Evolutionary conservation across 2,329 filamentous ascomycete species (phyloP).

Genomic region (Bipolaris zeicola): DNA sequence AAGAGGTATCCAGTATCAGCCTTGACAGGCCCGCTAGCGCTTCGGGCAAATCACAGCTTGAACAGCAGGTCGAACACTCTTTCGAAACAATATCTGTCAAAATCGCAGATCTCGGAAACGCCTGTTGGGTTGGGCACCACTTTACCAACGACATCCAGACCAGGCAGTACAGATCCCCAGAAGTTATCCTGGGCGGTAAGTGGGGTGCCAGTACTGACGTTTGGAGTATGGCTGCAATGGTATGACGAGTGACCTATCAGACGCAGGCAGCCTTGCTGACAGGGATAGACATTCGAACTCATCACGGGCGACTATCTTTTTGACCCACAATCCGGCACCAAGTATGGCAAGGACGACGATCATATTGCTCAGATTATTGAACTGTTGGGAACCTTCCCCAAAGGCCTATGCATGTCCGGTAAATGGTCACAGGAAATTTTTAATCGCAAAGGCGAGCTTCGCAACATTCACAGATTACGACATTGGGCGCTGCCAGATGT

Average conservation of each 20-base stretch:
- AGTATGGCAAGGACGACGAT: conserved; percentile 99
- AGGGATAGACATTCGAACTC: conserved; percentile 84
- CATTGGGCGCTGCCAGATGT: conserved; percentile 97
- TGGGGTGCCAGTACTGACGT: conserved; percentile 99
- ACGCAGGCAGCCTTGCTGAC: conserved; percentile 15
- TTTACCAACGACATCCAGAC: conserved; percentile 99
- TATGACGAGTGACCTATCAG: conserved; percentile 53
- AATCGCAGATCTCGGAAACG: conserved; percentile 97
- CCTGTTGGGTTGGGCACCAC: conserved; percentile 98
- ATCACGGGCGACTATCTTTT: conserved; percentile 99
- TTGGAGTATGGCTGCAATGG: conserved; percentile 99
- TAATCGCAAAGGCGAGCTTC: conserved; percentile 94
- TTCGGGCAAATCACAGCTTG: conserved; percentile 53
- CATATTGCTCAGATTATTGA: conserved; percentile 99
- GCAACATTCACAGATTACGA: conserved; percentile 93
- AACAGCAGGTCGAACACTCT: conserved; percentile 62
- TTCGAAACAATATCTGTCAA: conserved; percentile 93
- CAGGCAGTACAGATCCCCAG: conserved; percentile 92
- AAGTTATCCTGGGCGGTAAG: conserved; percentile 94
- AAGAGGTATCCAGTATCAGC: conserved; percentile 93
- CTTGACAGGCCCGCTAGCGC: conserved; percentile 70
- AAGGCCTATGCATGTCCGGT: conserved; percentile 85
- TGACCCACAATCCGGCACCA: conserved; percentile 96
- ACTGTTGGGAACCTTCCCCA: conserved; percentile 89
- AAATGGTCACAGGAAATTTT: conserved; percentile 99